Evolutionary conservation across 2,329 filamentous ascomycete species (phyloP).

Genomic region (Aspergillus tanneri): DNA sequence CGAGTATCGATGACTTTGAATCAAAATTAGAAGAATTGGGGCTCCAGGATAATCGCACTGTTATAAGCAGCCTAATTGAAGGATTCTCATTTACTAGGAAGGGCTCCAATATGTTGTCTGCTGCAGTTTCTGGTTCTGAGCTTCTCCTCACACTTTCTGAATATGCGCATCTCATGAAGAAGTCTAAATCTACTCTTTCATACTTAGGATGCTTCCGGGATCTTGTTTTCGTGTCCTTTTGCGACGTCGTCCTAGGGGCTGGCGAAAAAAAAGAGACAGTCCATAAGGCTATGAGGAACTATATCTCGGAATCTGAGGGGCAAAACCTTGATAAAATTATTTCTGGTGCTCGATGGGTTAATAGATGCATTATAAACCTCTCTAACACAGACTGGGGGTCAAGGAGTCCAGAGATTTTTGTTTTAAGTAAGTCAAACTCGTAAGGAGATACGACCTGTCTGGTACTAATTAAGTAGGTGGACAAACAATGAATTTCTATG

Average conservation of each 20-base stretch:
- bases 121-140: neutral
- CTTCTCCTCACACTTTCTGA: neutral
- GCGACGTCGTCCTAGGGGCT: neutral
- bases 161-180: constrained; percentile 1
- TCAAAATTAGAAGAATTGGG: too few species aligned
- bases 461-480: too few species aligned
- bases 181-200: neutral
- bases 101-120: too few species aligned
- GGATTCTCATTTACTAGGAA: too few species aligned
- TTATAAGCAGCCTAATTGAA: too few species aligned
- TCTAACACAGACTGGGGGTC: neutral
- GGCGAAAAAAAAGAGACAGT: neutral
- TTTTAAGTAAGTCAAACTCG: neutral
- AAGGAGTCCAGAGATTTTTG: neutral
- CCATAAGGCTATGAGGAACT: neutral
- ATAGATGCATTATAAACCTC: neutral
- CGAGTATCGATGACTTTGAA: too few species aligned
- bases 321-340: constrained; percentile 3
- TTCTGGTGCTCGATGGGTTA: neutral
- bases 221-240: constrained; percentile 1
- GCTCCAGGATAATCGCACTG: too few species aligned
- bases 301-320: neutral
- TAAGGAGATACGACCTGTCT: too few species aligned
- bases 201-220: neutral
- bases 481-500: neutral